Percentiles rank a stretch among this genome's conserved stretches.
Conservation (phyloP, 257 asterid genomes). For the Datura wrightii region DNA sequence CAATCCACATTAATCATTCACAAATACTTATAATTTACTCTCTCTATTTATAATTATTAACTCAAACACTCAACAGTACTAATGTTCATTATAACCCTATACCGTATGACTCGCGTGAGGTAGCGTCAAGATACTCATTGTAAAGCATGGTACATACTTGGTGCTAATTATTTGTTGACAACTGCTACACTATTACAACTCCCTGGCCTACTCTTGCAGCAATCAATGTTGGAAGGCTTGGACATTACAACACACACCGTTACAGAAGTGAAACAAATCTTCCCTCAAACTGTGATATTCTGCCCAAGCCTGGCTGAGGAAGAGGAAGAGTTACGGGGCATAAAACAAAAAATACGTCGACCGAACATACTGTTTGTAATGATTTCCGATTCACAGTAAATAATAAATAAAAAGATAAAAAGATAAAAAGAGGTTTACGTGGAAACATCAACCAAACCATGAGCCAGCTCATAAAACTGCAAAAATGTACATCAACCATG, state of each 20-base stretch:
- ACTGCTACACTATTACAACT: neutral
- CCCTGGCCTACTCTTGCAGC: neutral
- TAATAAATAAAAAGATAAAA: too few relatives aligned
- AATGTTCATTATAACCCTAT: too few relatives aligned
- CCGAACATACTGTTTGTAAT: too few relatives aligned
- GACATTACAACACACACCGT: slow-evolving; percentile 1
- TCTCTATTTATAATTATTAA: too few relatives aligned
- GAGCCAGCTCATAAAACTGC: neutral
- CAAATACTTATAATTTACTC: too few relatives aligned
- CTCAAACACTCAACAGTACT: too few relatives aligned
- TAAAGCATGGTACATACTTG: neutral
- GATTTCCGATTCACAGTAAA: too few relatives aligned
- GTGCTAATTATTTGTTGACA: neutral
- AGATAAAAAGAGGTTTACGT: neutral
- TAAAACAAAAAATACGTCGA: too few relatives aligned
- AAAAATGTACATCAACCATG: neutral
- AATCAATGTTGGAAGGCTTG: neutral
- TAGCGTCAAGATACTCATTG: neutral
- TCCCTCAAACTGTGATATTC: neutral
- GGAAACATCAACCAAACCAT: neutral
- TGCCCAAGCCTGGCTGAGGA: too few relatives aligned
- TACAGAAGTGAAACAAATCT: neutral
- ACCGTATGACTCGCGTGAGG: neutral
- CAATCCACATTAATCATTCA: too few relatives aligned
- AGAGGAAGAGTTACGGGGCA: too few relatives aligned